These are phyloP conservation scores for Erucastrum elatum DNA, from an alignment of 345 rosid genomes.

Conservation along the genomic window DNA sequence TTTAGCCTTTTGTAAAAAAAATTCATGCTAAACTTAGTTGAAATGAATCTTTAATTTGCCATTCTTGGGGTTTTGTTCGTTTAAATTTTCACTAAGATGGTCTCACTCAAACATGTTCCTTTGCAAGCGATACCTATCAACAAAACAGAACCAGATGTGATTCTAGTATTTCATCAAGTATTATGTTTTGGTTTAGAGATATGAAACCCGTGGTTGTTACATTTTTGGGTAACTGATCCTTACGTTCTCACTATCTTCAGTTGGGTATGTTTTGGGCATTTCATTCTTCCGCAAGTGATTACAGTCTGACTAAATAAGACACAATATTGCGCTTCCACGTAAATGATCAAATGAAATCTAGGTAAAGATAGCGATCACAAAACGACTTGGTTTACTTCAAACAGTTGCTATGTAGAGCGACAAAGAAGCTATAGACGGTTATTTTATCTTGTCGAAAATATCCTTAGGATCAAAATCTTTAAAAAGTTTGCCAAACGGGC, in stretches of 20 bases:
- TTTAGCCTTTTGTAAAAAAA: too few relatives aligned
- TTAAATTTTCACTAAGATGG: too few relatives aligned
- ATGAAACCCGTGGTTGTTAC: not conserved
- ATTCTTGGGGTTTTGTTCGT: too few relatives aligned
- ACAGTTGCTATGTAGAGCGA: not conserved
- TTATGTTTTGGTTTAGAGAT: not conserved
- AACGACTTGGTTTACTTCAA: not conserved
- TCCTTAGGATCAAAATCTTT: not conserved
- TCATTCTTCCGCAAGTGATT: not conserved
- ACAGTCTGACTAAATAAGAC: not conserved
- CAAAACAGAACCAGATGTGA: too few relatives aligned
- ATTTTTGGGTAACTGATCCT: not conserved
- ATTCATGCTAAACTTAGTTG: not conserved
- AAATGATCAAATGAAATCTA: not conserved
- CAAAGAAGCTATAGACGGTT: not conserved
- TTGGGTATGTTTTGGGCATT: not conserved
- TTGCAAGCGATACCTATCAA: too few relatives aligned
- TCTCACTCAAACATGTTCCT: too few relatives aligned
- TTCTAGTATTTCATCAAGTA: too few relatives aligned
- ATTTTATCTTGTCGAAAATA: not conserved
- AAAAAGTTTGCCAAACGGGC: too few relatives aligned
- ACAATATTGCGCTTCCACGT: not conserved
- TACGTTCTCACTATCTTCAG: not conserved
- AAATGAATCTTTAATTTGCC: too few relatives aligned
- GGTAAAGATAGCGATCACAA: not conserved